Evolutionary conservation across 1,139 yeast genomes (phyloP), one percentile per base, ranked within the genome.

Genomic region (Suhomyces atakaporum): DNA sequence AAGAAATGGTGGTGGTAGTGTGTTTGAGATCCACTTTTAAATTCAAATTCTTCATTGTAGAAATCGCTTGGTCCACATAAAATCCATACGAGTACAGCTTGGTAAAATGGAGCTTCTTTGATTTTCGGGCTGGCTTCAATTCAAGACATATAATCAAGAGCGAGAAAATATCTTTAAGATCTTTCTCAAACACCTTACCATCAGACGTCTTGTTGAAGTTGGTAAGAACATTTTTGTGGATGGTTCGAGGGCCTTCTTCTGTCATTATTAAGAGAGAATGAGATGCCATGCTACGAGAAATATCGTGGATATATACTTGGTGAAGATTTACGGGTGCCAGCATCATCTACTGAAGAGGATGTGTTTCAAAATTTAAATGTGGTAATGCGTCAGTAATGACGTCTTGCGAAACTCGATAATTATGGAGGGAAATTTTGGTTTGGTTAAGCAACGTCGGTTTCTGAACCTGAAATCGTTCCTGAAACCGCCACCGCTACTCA

Each of bases 1-100:
- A 86, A 0, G 81, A 73, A 5, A 85, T 73, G 3, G 76, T 70
- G 4, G 88, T 77, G 4, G 75, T 67, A 0, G 86, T 73, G n/a
- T 66, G 55, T 5, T 70, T 57, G 44, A 69, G 63, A 25, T 74
- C 76, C 3, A 81, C 65, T 25, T 67, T 60, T 6, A 83, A 56
- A 7, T 69, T 54, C 48, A 88, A 59, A 16, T 66, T 51, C 11
- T 62, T 56, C 82, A 88, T 77, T 1, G 60, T 56, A 0, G 54
- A 50, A 1, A 83, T 45, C 0, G 89, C 95, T 2, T 67, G 73
- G 3, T 68, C 66, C 0, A 74, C 43, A 0, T 71, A 54, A 54
- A 88, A 88, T 1, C 81, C 58, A 53, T 52, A 88, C 0, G 84
- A 79, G 45, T 64, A 58, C 1, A 39, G 27, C 38, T 58, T 63